Evolutionary conservation across 2,329 filamentous ascomycete genomes (phyloP), one percentile per base, ranked within the genome.

Genomic region (Botrytis paeoniae): DNA sequence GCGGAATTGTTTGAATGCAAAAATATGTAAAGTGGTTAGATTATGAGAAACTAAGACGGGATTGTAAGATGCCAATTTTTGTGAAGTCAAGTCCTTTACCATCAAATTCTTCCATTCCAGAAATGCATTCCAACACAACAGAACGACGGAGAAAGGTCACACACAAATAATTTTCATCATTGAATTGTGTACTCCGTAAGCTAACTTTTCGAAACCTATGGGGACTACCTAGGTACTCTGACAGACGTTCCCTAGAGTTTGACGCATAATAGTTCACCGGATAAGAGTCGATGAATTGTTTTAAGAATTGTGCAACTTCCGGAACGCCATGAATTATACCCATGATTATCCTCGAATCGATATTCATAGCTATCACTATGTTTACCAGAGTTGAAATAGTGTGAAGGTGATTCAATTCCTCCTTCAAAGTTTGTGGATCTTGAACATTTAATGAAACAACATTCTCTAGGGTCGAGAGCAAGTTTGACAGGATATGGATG

Each of bases 151-250:
- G 2, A 45, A 45, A 7, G 1, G 9, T 14, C 7, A 32, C 41
- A 25, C 29, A 18, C 3, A 3, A 48, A 16, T 7, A 25, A 22
- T 0, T 22, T 0, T 45, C 1, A n/a, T n/a, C 20, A 65, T 65
- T 0, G 2, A 54, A 16, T 12, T n/a, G 5, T n/a, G 1, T n/a
- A 16, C 2, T 54, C 10, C 3, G 48, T n/a, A 14, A 7, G 5
- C 3, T 0, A n/a, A n/a, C 25, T 16, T n/a, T 14, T 2, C n/a
- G 5, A 16, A 35, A 25, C 1, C 32, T 35, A n/a, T n/a, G n/a
- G n/a, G n/a, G n/a, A n/a, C n/a, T n/a, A n/a, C n/a, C n/a, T n/a
- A n/a, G n/a, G n/a, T n/a, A n/a, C n/a, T n/a, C n/a, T n/a, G n/a
- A n/a, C n/a, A n/a, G n/a, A n/a, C n/a, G n/a, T n/a, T n/a, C n/a